A percentile compares a stretch with the other conserved stretches of the same genome.
phyloP scores from a whole-genome alignment of 176 grass and related monocot genomes.

The Pontederia paniculata region DNA sequence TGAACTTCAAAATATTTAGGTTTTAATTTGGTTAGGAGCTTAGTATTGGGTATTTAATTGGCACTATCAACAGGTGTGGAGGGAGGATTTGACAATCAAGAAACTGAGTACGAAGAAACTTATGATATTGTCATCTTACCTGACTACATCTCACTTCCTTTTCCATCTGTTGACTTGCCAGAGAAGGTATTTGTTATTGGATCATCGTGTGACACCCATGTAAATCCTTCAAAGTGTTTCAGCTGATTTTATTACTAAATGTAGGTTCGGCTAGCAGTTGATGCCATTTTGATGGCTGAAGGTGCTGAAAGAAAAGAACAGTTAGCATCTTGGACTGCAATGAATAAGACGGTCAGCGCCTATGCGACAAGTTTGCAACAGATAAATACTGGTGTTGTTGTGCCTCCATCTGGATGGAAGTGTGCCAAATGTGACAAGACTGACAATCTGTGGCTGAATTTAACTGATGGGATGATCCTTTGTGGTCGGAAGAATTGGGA shows the following conservation, averaged over 20 bases:
- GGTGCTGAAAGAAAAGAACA: constrained; percentile 74
- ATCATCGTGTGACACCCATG: no score
- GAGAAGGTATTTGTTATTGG: constrained; percentile 55
- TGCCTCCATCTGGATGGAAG: constrained; percentile 87
- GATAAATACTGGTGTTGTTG: constrained; percentile 71
- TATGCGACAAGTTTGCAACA: constrained; percentile 76
- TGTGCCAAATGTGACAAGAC: constrained; percentile 94
- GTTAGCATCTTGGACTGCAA: constrained; percentile 77
- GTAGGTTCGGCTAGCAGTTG: constrained; percentile 83
- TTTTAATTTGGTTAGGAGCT: no score
- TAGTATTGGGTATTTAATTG: no score
- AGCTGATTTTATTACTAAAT: constrained; percentile 7
- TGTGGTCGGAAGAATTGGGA: constrained; percentile 86
- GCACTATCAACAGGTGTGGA: constrained; percentile 52
- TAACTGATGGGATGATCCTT: constrained; percentile 87
- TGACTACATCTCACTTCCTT: constrained; percentile 65
- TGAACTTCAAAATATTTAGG: no score
- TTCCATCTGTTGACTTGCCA: constrained; percentile 92
- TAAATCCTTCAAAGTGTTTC: constrained; percentile 14
- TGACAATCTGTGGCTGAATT: constrained; percentile 97
- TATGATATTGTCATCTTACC: constrained; percentile 72
- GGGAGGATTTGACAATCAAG: constrained; percentile 83
- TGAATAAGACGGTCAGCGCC: constrained; percentile 65
- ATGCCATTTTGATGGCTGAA: constrained; percentile 80
- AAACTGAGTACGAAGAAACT: constrained; percentile 68